Percentiles rank a stretch among this genome's conserved stretches.
These are phyloP conservation scores for Smittium culicis DNA, from an alignment of 371 early-diverging fungal species.

Conservation along the genomic window DNA sequence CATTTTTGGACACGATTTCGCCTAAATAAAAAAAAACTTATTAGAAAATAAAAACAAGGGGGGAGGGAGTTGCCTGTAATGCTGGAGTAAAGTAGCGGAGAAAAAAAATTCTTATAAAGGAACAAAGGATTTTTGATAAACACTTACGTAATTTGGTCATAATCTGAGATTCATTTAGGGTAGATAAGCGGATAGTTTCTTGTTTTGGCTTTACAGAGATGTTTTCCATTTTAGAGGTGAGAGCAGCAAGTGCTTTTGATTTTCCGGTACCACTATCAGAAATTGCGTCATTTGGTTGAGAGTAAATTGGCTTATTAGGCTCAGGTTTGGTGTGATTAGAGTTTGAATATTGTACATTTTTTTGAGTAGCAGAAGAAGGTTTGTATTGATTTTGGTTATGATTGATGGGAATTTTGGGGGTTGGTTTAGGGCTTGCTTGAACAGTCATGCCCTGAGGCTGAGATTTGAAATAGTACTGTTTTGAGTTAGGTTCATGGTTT, in stretches of 20 bases:
- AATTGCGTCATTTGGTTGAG: neutral
- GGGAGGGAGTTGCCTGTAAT: neutral
- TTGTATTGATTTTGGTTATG: no score
- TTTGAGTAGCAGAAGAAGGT: no score
- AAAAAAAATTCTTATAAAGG: neutral
- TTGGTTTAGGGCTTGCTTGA: no score
- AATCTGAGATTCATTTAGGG: constrained; percentile 77
- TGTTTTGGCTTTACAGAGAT: constrained; percentile 24
- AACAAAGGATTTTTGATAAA: neutral
- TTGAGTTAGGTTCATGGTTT: no score
- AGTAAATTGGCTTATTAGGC: neutral
- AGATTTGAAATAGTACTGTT: no score
- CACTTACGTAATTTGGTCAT: constrained; percentile 57
- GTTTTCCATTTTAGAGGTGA: constrained; percentile 25
- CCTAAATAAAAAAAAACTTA: constrained; percentile 14
- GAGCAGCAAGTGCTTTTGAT: constrained; percentile 31
- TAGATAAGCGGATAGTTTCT: constrained; percentile 61
- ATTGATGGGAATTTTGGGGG: no score
- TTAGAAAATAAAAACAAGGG: neutral
- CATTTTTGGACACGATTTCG: constrained; percentile 63
- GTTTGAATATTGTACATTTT: no score
- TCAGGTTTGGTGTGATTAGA: no score
- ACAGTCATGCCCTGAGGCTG: no score
- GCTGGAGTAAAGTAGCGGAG: neutral
- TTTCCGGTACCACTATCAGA: neutral